Base-by-base conservation (phyloP, 225 moss, liverwort and hornwort genomes). In the Polytrichum formosum region DNA sequence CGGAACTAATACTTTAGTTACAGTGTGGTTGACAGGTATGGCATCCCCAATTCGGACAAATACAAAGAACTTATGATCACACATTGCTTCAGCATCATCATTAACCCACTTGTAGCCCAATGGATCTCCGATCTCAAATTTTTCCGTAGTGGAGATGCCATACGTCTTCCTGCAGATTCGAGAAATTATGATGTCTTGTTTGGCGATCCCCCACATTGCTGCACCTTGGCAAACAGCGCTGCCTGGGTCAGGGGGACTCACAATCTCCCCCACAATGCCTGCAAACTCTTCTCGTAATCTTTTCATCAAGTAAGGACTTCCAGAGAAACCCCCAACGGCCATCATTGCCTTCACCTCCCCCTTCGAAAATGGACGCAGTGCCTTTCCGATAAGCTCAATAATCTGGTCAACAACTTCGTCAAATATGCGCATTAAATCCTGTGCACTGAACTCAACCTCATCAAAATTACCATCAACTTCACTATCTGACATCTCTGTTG, bases 111-210 rank as follows among this genome's bases (percentile, higher is more conserved):
- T 58, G 21, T 7, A 21, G 0, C 0, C 0, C 6, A 58, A 22
- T 0, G 22, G 58, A 55, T 86, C 83, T 0, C 17, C 37, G 0
- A 1, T 5, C 28, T 56, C 26, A 64, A 0, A 25, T 1, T 17
- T 7, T 17, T 2, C 0, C 0, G 0, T 0, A 0, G 0, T 0
- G 0, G 0, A 0, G 0, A 0, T 26, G 6, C 76, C 83, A 6
- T 76, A 79, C 0, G 79, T 73, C 73, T 13, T 79, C 73, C 76
- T 83, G 0, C 73, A 67, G 0, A 79, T 22, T 1, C 83, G 8
- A 0, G 83, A 83, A 0, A 76, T 0, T 1, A 76, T 70, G 0
- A 65, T 55, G 0, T 79, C 79, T 0, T 70, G 70, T 18, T 65
- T 65, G 1, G 66, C 54, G 6, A 83, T 79, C 4, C 70, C 79